These are phyloP conservation scores for Microbotryum saponariae DNA, from an alignment of 1,284 basidiomycete genomes.

Conservation along the genomic window DNA sequence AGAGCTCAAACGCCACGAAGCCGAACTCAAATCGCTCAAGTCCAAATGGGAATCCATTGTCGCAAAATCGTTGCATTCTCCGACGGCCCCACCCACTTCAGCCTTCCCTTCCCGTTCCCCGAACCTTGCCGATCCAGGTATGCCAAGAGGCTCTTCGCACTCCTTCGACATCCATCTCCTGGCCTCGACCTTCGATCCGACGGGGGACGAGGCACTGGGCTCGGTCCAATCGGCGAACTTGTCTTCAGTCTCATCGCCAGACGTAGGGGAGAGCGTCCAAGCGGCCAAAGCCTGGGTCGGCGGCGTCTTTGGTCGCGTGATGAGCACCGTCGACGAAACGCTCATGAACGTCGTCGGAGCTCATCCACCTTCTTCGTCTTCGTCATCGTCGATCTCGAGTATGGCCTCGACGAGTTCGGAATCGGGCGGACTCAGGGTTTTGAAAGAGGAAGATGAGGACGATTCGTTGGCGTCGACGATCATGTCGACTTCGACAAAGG, in stretches of 20 bases:
- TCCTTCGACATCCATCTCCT: slow-evolving; percentile 28
- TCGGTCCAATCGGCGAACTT: too few relatives aligned
- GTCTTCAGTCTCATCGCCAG: not conserved
- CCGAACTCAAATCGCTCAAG: slow-evolving; percentile 30
- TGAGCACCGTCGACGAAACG: slow-evolving; percentile 12
- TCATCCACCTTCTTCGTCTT: too few relatives aligned
- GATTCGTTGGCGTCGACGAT: slow-evolving; percentile 13
- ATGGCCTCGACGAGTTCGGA: not conserved
- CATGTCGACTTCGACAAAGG: slow-evolving; percentile 4
- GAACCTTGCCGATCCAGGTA: slow-evolving; percentile 9
- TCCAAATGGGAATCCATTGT: slow-evolving; percentile 35
- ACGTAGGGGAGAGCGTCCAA: slow-evolving; percentile 18
- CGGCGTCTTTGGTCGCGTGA: slow-evolving; percentile 19
- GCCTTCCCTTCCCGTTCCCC: slow-evolving; percentile 4
- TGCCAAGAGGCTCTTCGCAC: slow-evolving; percentile 1
- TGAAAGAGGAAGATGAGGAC: slow-evolving; percentile 4
- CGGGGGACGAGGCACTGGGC: not conserved
- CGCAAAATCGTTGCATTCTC: slow-evolving; percentile 16
- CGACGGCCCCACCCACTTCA: slow-evolving; percentile 9
- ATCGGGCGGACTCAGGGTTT: not conserved
- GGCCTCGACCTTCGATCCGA: slow-evolving; percentile 16
- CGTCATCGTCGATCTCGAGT: slow-evolving; percentile 2
- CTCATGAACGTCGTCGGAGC: too few relatives aligned
- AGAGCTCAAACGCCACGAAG: slow-evolving; percentile 36
- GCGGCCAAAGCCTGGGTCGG: slow-evolving; percentile 29